Evolutionary conservation across 2,329 filamentous ascomycete species (phyloP).

Genomic region (Penicillium brevicompactum): DNA sequence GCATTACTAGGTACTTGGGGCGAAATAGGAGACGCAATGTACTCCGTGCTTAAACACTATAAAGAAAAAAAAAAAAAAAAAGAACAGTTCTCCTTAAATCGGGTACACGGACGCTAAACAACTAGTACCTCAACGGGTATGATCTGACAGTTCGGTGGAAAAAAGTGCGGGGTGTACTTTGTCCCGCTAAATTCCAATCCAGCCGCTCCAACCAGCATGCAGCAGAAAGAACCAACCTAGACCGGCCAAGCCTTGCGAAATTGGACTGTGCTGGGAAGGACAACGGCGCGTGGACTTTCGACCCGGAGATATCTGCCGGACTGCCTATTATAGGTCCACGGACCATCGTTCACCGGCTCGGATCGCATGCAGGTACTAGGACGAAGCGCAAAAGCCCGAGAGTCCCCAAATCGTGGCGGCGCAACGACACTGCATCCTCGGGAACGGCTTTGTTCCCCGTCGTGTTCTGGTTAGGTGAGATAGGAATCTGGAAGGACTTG

Average conservation of each 20-base stretch:
- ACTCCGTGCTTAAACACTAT: background rate
- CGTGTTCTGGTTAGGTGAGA: background rate
- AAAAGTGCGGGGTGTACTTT: conserved; percentile 9
- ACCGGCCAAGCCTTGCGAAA: background rate
- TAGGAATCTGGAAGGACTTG: background rate
- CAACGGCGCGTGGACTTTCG: conserved; percentile 16
- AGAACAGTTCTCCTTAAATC: background rate
- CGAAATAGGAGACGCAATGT: background rate
- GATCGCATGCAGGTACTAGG: conserved; percentile 33
- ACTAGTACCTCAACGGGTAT: conserved; percentile 15
- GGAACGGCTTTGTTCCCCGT: conserved; percentile 1
- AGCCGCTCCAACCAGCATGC: background rate
- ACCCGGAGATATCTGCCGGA: conserved; percentile 22
- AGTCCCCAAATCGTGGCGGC: conserved; percentile 14
- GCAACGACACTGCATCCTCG: conserved; percentile 13
- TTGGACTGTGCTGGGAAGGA: conserved; percentile 2
- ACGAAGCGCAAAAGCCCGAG: conserved; percentile 18
- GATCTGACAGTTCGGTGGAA: conserved; percentile 4
- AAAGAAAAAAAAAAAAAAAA: background rate
- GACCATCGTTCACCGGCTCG: conserved; percentile 30
- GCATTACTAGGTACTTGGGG: background rate
- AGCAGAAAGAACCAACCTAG: background rate
- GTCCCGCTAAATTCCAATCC: background rate
- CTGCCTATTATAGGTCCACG: conserved; percentile 20
- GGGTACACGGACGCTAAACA: background rate